These are phyloP conservation scores for Lantana camara DNA, from an alignment of 257 asterid genomes.

Conservation along the genomic window DNA sequence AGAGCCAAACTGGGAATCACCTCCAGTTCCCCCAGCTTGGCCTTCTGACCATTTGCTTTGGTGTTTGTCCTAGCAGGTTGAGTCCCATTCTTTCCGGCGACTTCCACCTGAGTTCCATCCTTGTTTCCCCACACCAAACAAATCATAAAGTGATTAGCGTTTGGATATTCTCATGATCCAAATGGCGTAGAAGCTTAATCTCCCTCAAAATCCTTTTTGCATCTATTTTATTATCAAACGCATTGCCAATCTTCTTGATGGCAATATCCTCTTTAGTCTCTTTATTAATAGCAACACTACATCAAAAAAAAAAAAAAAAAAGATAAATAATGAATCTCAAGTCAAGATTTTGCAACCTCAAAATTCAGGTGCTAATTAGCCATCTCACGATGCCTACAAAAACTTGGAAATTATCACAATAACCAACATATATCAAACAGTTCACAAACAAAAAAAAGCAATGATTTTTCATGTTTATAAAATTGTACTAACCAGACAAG, in stretches of 20 bases:
- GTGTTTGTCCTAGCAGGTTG: too few species aligned
- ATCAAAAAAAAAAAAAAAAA: conserved; percentile 25
- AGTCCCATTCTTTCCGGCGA: too few species aligned
- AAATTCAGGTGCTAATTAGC: not conserved
- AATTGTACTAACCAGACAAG: conserved; percentile 66
- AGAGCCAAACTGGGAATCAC: too few species aligned
- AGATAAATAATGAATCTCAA: not conserved
- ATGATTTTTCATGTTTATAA: not conserved
- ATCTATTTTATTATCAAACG: conserved; percentile 74
- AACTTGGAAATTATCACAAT: not conserved
- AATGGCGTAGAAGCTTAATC: conserved; percentile 74
- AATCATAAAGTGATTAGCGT: too few species aligned
- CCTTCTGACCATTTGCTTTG: too few species aligned
- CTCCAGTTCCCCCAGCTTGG: too few species aligned
- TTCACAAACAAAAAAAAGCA: not conserved
- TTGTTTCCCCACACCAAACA: too few species aligned
- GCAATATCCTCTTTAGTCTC: conserved; percentile 80
- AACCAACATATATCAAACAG: not conserved
- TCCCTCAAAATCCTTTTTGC: conserved; percentile 88
- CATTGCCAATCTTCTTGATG: conserved; percentile 83
- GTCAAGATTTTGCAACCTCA: not conserved
- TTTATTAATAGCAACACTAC: conserved; percentile 75
- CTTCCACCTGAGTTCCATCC: too few species aligned
- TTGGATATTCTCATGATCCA: conserved; percentile 90
- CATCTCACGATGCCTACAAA: not conserved